These are phyloP conservation scores for Malus domestica DNA, from an alignment of 306 rosid genomes.

Conservation along the genomic window ASM211411v1 NC_041797.1:32537001-32537500, in stretches of 20 bases:
- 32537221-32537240: background rate
- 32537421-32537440: background rate
- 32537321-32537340: background rate
- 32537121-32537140: conserved; percentile 85
- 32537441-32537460: background rate
- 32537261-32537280: background rate
- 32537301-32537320: background rate
- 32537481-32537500: background rate
- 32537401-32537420: too few species aligned
- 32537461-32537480: background rate
- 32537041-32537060: conserved; percentile 50
- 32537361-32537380: background rate
- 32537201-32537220: too few species aligned
- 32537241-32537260: background rate
- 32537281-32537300: background rate
- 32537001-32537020: conserved; percentile 92
- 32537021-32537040: conserved; percentile 73
- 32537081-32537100: conserved; percentile 26
- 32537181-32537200: too few species aligned
- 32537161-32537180: too few species aligned
- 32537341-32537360: background rate
- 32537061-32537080: conserved; percentile 88
- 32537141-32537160: too few species aligned
- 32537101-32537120: background rate
- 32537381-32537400: background rate